Percentiles rank a stretch among this genome's conserved stretches.
Evolutionary conservation across 352 stramenopile species (phyloP).

Genomic region (Salisapilia sapeloensis): DNA sequence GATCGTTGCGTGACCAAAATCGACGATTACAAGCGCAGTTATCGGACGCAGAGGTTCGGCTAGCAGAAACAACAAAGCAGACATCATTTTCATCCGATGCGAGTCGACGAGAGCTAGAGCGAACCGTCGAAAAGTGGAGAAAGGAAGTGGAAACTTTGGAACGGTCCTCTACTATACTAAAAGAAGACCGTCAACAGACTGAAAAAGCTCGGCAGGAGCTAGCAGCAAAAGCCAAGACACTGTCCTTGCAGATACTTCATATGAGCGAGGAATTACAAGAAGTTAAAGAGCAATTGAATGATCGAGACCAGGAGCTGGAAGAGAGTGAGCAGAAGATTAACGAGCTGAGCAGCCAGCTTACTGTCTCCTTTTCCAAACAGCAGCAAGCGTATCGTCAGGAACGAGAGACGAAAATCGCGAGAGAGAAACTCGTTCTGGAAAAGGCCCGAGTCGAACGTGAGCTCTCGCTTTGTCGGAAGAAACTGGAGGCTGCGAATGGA

Average conservation of each 20-base stretch:
- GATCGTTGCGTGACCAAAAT: conserved; percentile 36
- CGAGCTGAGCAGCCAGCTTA: conserved; percentile 47
- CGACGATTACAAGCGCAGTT: conserved; percentile 29
- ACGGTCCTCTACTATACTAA: conserved; percentile 17
- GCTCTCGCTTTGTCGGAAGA: conserved; percentile 24
- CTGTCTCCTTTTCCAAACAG: conserved; percentile 48
- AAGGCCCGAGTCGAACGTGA: conserved; percentile 49
- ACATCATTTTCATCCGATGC: conserved; percentile 10
- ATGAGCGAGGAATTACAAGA: conserved; percentile 30
- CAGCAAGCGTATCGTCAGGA: conserved; percentile 60
- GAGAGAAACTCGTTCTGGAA: conserved; percentile 43
- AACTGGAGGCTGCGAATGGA: too few species aligned
- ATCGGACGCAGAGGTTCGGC: conserved; percentile 32
- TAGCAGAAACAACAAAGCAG: conserved; percentile 23
- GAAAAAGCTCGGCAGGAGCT: conserved; percentile 31
- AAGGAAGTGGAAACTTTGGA: conserved; percentile 50
- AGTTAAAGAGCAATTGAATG: conserved; percentile 25
- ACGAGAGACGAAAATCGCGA: conserved; percentile 30
- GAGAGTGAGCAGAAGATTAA: conserved; percentile 49
- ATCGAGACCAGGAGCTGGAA: conserved; percentile 46
- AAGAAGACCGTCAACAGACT: conserved; percentile 34
- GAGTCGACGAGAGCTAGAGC: conserved; percentile 23
- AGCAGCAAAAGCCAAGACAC: conserved; percentile 20
- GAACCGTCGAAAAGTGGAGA: conserved; percentile 27
- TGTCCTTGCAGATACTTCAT: conserved; percentile 36